Base-by-base conservation (phyloP, 2,329 filamentous ascomycete genomes). In the Cyphellophora europaea region DNA sequence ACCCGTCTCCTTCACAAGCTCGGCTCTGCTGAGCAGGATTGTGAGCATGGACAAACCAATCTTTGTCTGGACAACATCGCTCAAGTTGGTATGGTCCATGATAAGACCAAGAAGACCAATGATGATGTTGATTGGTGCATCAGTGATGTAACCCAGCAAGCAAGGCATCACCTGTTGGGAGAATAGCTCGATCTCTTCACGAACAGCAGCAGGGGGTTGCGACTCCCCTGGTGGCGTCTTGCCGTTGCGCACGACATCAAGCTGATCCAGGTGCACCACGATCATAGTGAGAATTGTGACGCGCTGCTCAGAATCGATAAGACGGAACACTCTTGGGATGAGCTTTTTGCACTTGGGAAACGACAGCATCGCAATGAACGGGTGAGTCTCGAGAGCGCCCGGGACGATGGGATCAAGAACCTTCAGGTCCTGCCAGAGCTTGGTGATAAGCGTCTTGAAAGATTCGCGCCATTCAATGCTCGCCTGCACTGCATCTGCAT, bases 271-370 rank as follows among this genome's bases (percentile, higher is more conserved):
- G 51, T 96, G 87, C 33, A 95, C 80, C 40, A 93, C 77, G 47
- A 98, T 89, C 73, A 98, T 89, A 4, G 91, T 98, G 43, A 98
- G 70, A 43, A 96, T 86, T 1, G 88, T 96, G 14, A 91, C 61
- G 32, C 89, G 84, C 61, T 96, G 88, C 54, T 95, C 83, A 43
- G 88, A 82, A 44, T 83, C 82, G 34, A 95, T 83, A 53, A 95
- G 86, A 28, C 87, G 81, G 73, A 96, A 96, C 35, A 96, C 83
- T 36, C 91, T 85, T 32, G 87, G 87, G 41, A 98, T 86, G 2
- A 84, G 85, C 65, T 91, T 94, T 66, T 95, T 96, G 53, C 91
- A 91, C 67, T 98, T 98, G 48, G 80, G 77, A 53, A 91, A 93
- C 4, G 88, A 93, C 30, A 98, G 67, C 57, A 98, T 89, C 30